Evolutionary conservation across 345 rosid species (phyloP).

Genomic region (Brassica cretica): DNA sequence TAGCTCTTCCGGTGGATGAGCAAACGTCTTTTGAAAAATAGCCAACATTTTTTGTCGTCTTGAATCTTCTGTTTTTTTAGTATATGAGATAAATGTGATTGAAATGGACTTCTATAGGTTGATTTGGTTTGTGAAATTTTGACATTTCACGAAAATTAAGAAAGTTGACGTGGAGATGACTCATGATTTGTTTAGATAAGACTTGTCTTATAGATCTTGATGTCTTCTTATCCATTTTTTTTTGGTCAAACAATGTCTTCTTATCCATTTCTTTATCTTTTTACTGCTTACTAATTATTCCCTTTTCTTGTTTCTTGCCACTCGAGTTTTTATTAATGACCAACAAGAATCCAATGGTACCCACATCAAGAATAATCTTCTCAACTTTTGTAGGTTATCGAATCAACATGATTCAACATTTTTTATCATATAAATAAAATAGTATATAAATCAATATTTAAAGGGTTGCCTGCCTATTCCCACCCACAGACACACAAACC

Average conservation of each 20-base stretch:
- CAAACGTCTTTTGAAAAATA: conserved; percentile 71
- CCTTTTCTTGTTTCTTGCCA: background rate
- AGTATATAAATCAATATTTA: background rate
- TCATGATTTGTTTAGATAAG: conserved; percentile 39
- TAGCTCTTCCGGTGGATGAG: conserved; percentile 89
- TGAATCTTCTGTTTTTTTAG: background rate
- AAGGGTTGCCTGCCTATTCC: no score
- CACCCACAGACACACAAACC: no score
- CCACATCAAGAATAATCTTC: background rate
- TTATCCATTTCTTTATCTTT: no score
- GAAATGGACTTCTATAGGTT: conserved; percentile 15
- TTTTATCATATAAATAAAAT: background rate
- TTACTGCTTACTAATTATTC: background rate
- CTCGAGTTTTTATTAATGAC: conserved; percentile 10
- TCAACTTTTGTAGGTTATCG: background rate
- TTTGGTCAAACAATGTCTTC: no score
- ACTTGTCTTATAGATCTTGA: conserved; percentile 36
- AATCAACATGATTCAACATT: background rate
- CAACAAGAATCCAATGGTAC: conserved; percentile 16
- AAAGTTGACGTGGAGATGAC: conserved; percentile 31
- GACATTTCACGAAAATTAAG: background rate
- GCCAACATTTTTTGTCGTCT: conserved; percentile 63
- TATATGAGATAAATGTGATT: conserved; percentile 6
- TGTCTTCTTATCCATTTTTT: conserved; percentile 40
- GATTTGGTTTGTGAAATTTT: background rate